Evolutionary conservation across 176 grass and related monocot genomes (phyloP).

Genomic region (maize (Zea mays)): DNA sequence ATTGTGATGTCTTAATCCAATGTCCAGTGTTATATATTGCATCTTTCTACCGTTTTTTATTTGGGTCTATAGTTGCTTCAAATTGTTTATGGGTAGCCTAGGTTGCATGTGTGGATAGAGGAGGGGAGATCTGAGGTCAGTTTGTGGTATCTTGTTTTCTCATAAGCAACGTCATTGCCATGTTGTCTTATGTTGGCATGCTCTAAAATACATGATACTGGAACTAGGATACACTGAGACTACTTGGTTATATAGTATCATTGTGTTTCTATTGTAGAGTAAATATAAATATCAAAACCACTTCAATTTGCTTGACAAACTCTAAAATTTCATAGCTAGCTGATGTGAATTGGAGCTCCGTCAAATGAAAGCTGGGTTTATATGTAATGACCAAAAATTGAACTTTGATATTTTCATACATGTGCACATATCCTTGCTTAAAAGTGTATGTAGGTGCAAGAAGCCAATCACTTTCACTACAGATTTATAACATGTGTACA

Average conservation of each 20-base stretch:
- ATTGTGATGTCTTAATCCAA: constrained; percentile 13
- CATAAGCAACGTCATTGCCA: too few relatives aligned
- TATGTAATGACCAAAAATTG: neutral
- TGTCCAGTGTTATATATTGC: constrained; percentile 33
- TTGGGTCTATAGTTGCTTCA: constrained; percentile 63
- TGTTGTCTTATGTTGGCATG: too few relatives aligned
- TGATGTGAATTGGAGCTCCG: neutral
- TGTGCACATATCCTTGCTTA: constrained; percentile 8
- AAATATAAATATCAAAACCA: neutral
- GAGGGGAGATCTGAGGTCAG: too few relatives aligned
- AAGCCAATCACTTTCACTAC: too few relatives aligned
- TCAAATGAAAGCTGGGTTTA: neutral
- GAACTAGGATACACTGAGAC: neutral
- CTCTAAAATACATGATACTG: neutral
- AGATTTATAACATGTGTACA: neutral
- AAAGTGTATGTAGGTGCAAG: neutral
- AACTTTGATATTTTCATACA: neutral
- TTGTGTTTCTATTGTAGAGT: too few relatives aligned
- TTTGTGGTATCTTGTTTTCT: too few relatives aligned
- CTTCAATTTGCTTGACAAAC: neutral
- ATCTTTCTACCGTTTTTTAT: constrained; percentile 22
- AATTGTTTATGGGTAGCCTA: constrained; percentile 85
- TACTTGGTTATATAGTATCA: neutral
- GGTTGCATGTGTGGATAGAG: too few relatives aligned
- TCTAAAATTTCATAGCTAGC: neutral